These are phyloP conservation scores for Trypanosoma boissoni DNA, from an alignment of 208 protist genomes.

Conservation along the genomic window DNA sequence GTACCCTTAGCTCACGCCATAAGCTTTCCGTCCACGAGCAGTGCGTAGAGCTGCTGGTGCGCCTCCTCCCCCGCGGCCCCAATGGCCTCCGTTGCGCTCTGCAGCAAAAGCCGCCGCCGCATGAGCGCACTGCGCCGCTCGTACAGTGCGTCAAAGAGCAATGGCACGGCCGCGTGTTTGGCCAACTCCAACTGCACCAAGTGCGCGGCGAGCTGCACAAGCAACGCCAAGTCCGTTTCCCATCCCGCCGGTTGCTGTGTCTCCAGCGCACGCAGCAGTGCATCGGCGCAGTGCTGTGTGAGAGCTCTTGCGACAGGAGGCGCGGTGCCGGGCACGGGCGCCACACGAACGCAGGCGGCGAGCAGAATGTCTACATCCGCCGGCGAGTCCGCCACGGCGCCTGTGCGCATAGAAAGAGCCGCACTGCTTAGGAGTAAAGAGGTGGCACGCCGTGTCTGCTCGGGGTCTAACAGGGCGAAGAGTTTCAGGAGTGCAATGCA, in stretches of 20 bases:
- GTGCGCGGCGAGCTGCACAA: conserved; percentile 19
- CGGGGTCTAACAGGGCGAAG: conserved; percentile 7
- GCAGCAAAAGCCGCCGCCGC: conserved; percentile 49
- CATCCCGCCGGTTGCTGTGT: neutral
- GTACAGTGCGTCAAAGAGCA: conserved; percentile 52
- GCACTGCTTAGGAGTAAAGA: conserved; percentile 7
- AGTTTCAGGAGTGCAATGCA: conserved; percentile 20
- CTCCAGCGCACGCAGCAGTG: conserved; percentile 1
- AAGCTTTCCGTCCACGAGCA: conserved; percentile 30
- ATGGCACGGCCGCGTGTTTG: conserved; percentile 31
- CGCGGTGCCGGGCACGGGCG: neutral
- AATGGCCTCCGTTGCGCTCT: conserved; percentile 47
- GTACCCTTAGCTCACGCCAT: conserved; percentile 21
- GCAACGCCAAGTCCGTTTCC: neutral
- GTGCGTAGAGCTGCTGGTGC: conserved; percentile 39
- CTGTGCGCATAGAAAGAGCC: neutral
- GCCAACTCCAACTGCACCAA: conserved; percentile 18
- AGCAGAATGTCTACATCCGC: conserved; percentile 21
- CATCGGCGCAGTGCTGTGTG: conserved; percentile 12
- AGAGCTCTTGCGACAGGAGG: too few species aligned
- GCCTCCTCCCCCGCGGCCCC: conserved; percentile 26
- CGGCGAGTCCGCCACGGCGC: neutral
- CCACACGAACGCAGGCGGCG: conserved; percentile 9
- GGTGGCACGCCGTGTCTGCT: neutral
- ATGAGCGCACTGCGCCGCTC: conserved; percentile 48